Conservation (phyloP, 352 stramenopile genomes). For the Blastocystis sp. region DNA sequence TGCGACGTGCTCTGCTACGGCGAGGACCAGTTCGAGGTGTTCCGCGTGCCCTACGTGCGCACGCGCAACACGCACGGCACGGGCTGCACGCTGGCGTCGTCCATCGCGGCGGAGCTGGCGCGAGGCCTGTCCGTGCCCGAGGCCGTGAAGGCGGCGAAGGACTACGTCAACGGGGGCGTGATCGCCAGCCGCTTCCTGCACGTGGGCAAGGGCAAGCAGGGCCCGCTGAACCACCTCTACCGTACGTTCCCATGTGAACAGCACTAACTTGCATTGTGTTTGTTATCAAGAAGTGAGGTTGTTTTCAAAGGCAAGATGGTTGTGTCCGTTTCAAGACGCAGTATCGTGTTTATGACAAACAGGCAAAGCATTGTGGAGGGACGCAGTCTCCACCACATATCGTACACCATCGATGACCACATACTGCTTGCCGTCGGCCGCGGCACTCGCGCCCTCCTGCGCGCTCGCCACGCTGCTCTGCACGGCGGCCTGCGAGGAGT, state of each 20-base stretch:
- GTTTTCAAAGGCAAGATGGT: not conserved
- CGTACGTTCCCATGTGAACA: conserved; percentile 64
- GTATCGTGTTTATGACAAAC: not conserved
- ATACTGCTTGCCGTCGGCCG: not conserved
- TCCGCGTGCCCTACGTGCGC: conserved; percentile 72
- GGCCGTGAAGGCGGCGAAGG: conserved; percentile 72
- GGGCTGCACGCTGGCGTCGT: conserved; percentile 86
- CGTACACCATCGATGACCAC: conserved; percentile 48
- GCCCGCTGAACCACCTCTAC: conserved; percentile 70
- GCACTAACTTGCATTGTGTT: conserved; percentile 50
- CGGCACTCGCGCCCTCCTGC: too few species aligned
- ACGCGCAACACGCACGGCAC: conserved; percentile 83
- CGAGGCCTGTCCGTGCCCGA: conserved; percentile 70
- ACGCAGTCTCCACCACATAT: not conserved
- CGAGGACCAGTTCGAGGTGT: conserved; percentile 69
- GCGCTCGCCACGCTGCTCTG: not conserved
- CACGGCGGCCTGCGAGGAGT: not conserved
- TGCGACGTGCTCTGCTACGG: conserved; percentile 53
- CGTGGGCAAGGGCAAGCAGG: conserved; percentile 68
- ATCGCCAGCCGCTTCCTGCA: conserved; percentile 42
- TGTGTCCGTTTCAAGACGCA: not conserved
- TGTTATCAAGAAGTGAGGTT: conserved; percentile 18
- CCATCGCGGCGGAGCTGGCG: conserved; percentile 83
- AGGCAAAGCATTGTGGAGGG: not conserved
- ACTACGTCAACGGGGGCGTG: conserved; percentile 69